A percentile compares a stretch with the other conserved stretches of the same genome.
Conservation (phyloP, 2,329 filamentous ascomycete species). For the Cladosporium phlei region DNA sequence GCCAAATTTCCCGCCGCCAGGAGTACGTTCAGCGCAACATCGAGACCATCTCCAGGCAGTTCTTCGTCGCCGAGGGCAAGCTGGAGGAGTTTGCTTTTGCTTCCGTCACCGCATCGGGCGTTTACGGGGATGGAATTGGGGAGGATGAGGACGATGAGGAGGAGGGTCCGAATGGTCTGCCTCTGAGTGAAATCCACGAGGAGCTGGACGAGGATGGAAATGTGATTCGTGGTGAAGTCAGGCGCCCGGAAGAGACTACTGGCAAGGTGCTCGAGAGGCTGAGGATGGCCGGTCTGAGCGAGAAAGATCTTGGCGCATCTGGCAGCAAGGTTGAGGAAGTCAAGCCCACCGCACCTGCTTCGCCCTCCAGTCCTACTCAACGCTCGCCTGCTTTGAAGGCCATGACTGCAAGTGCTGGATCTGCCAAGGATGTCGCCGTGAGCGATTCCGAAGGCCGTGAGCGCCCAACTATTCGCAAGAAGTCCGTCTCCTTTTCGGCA, state of each 20-base stretch:
- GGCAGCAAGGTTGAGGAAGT: neutral
- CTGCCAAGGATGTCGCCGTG: neutral
- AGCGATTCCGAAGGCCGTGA: constrained; percentile 13
- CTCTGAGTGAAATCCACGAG: constrained; percentile 87
- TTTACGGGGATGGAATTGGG: constrained; percentile 35
- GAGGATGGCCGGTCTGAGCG: constrained; percentile 65
- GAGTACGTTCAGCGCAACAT: constrained; percentile 89
- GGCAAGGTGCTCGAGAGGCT: constrained; percentile 67
- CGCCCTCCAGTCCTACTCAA: neutral
- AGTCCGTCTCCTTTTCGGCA: constrained; percentile 60
- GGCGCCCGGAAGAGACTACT: constrained; percentile 60
- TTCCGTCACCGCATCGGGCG: constrained; percentile 30
- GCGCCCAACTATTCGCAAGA: constrained; percentile 35
- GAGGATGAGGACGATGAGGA: constrained; percentile 44
- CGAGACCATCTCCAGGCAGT: constrained; percentile 65
- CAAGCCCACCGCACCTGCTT: neutral
- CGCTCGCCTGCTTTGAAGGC: constrained; percentile 8
- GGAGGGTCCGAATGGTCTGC: constrained; percentile 66
- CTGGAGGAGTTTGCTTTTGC: constrained; percentile 53
- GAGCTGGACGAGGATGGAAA: constrained; percentile 88
- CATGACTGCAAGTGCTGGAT: neutral
- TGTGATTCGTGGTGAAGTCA: constrained; percentile 55
- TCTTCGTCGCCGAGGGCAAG: constrained; percentile 65
- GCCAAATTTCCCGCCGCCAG: constrained; percentile 67
- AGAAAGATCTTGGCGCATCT: constrained; percentile 15